Percentiles rank a stretch among this genome's conserved stretches.
phyloP scores from a whole-genome alignment of 2,329 filamentous ascomycete species.

The Trichoderma hamatum region DNA sequence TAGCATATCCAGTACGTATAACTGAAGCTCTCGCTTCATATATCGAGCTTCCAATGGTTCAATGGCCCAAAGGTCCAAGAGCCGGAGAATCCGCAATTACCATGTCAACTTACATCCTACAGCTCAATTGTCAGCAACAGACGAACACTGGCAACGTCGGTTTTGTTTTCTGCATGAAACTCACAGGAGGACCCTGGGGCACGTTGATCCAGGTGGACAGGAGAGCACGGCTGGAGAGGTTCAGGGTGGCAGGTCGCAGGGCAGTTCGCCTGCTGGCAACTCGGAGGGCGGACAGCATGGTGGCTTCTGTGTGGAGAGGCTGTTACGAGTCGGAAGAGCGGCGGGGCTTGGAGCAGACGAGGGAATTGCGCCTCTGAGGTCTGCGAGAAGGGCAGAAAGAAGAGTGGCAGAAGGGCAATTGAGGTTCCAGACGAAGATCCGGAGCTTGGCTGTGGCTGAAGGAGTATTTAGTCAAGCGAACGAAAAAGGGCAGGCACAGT shows the following conservation, averaged over 20 bases:
- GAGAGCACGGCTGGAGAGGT: constrained; percentile 56
- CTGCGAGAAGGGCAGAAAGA: neutral
- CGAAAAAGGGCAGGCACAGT: constrained; percentile 10
- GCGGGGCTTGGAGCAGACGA: neutral
- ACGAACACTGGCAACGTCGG: neutral
- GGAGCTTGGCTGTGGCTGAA: constrained; percentile 13
- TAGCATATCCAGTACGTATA: neutral
- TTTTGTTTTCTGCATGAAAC: constrained; percentile 41
- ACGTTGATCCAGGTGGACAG: constrained; percentile 85
- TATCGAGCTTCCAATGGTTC: neutral
- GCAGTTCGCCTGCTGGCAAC: constrained; percentile 55
- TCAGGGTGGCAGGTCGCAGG: constrained; percentile 46
- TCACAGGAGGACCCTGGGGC: constrained; percentile 89
- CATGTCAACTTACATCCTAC: constrained; percentile 44
- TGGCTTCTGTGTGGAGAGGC: constrained; percentile 23
- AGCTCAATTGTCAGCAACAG: constrained; percentile 31
- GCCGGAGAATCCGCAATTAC: neutral
- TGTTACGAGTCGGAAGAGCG: constrained; percentile 2
- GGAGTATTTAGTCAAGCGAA: constrained; percentile 7
- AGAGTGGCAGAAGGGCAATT: constrained; percentile 10
- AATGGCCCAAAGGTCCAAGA: neutral
- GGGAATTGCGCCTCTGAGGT: constrained; percentile 7
- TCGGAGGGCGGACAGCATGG: constrained; percentile 61
- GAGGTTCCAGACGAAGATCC: constrained; percentile 8
- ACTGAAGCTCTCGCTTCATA: neutral